Base-by-base conservation (phyloP, 2,329 filamentous ascomycete genomes). In the Cercospora sp. region DNA sequence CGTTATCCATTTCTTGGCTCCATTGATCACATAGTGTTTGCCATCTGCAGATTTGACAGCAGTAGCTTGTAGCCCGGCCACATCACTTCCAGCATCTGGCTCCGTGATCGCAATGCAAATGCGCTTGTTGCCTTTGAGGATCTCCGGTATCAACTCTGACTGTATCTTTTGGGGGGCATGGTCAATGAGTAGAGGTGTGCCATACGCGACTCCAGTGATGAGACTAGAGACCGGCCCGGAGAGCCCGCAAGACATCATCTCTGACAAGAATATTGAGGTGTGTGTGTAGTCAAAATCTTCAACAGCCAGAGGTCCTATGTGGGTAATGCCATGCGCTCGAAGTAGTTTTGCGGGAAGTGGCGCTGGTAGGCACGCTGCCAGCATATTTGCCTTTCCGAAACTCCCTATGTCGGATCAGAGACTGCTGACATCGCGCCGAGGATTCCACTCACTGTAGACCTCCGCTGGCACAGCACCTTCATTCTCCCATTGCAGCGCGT, bases 21-120 rank as follows among this genome's bases (percentile, higher is more conserved):
- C 90, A 68, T 91, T 92, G 57, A 93, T 80, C 53, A 92, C 84
- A 75, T 90, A 93, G 73, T 86, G 80, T 75, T 87, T 88, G 8
- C 90, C 90, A 75, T 90, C 87, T 0, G 82, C 75, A 3, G 83
- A 85, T 77, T 88, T 89, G 7, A 78, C 82, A 3, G 90, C 90
- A 0, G 87, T 90, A 0, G 90, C 92, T 3, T 85, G 84, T 71
- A 92, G 89, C 74, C 89, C 90, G 9, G 89, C 89, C 1, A 93
- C 90, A 75, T 93, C 90, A 63, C 86, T 89, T 0, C 91, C 90
- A 0, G 89, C 90, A 59, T 86, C 86, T 0, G 90, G 90, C 75
- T 93, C 91, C 0, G 91, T 93, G 72, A 93, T 92, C 10, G 90
- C 91, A 72, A 93, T 92, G 75, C 91, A 93, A 16, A 84, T 84